Base-by-base conservation (phyloP, 164 flowering plant species). In the Echeveria elegans region DNA sequence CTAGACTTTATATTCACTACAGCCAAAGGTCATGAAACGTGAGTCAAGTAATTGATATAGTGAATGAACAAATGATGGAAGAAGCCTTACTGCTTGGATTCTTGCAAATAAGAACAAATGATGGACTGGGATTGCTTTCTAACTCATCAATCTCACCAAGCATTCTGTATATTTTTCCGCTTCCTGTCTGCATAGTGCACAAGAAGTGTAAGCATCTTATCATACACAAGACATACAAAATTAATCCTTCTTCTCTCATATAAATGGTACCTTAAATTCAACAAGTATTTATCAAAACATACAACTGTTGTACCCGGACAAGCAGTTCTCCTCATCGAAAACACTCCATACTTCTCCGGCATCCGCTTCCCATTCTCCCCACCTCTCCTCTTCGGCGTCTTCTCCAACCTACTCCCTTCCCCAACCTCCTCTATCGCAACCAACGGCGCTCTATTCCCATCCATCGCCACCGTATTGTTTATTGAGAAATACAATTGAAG, bases 251-350 rank as follows among this genome's bases (percentile, higher is more conserved):
- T 41, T n/a, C n/a, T n/a, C n/a, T n/a, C n/a, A 7, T 7, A 41
- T 5, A 41, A 41, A 6, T 36, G 8, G 8, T n/a, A 36, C 38
- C 4, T 36, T 36, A 36, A 36, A 4, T n/a, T 36, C n/a, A n/a
- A 36, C 47, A 41, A 7, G 11, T 41, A 16, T 15, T 45, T 1
- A 16, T 45, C 23, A 40, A 40, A 95, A 95, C 82, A 92, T 84
- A 75, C 98, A 92, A 75, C 98, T 95, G 70, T 95, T 95, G 69
- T 92, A 95, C 52, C 99, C 99, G 43, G 95, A 92, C 75, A 95
- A 70, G 75, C 99, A 95, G 75, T 92, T 95, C 82, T 95, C 99
- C 73, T 85, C 4, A 73, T 50, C 6, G 76, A 62, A 66, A 52
- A 9, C 66, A 84, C 41, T 4, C 77, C 81, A n/a, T 76, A 75